phyloP scores from a whole-genome alignment of 257 asterid species.

The Ilex aquifolium region DNA sequence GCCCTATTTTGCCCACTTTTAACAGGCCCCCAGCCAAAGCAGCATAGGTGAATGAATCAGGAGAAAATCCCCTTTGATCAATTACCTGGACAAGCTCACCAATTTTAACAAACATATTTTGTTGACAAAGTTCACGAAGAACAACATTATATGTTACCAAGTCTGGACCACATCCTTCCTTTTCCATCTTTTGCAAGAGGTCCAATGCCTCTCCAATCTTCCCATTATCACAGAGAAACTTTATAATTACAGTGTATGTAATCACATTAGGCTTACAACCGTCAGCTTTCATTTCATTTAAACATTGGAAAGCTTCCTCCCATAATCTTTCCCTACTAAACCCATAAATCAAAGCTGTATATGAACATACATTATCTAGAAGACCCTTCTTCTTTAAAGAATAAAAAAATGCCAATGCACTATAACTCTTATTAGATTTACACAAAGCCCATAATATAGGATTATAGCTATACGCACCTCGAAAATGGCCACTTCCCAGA shows the following conservation, averaged over 20 bases:
- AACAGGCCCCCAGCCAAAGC: conserved; percentile 57
- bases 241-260: conserved; percentile 43
- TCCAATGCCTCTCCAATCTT: conserved; percentile 36
- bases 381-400: conserved; percentile 47
- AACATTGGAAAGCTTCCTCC: conserved; percentile 39
- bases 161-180: conserved; percentile 46
- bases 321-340: conserved; percentile 39
- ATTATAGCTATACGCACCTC: conserved; percentile 28
- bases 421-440: conserved; percentile 23
- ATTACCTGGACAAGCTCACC: conserved; percentile 34
- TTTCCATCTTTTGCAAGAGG: conserved; percentile 41
- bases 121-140: conserved; percentile 48
- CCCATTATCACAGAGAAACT: conserved; percentile 49
- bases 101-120: conserved; percentile 28
- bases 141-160: conserved; percentile 51
- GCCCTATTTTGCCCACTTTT: conserved; percentile 36
- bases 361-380: conserved; percentile 31
- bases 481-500: conserved; percentile 22
- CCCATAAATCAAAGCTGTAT: conserved; percentile 55
- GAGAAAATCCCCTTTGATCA: conserved; percentile 38
- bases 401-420: conserved; percentile 42
- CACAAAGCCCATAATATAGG: conserved; percentile 54
- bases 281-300: conserved; percentile 35
- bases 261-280: conserved; percentile 38
- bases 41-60: conserved; percentile 47